Percentiles rank a stretch among this genome's conserved stretches.
These are phyloP conservation scores for Alternaria sp. DNA, from an alignment of 2,329 filamentous ascomycete species.

Conservation along the genomic window DNA sequence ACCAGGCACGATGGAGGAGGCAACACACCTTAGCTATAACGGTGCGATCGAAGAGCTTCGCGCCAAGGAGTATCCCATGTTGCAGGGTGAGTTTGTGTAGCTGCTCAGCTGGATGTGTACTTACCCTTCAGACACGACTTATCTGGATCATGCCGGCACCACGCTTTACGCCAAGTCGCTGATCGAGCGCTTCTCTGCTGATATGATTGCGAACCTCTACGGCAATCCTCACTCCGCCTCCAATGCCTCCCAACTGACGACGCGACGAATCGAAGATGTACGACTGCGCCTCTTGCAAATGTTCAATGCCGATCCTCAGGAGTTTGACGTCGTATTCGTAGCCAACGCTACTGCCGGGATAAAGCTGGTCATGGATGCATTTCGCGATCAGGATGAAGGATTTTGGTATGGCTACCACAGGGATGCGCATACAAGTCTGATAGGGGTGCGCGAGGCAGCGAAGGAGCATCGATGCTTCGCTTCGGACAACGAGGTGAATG, in stretches of 20 bases:
- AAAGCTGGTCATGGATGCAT: constrained; percentile 82
- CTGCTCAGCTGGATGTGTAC: background rate
- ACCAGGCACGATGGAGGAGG: constrained; percentile 38
- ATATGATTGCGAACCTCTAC: constrained; percentile 80
- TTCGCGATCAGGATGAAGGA: constrained; percentile 72
- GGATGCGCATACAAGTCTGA: constrained; percentile 84
- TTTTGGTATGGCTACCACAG: constrained; percentile 86
- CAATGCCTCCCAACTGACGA: constrained; percentile 78
- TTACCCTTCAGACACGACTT: constrained; percentile 68
- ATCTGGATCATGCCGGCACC: constrained; percentile 96
- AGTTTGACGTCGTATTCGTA: constrained; percentile 90
- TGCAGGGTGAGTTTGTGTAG: constrained; percentile 62
- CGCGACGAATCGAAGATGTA: constrained; percentile 76
- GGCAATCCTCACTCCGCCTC: constrained; percentile 94
- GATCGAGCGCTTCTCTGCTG: constrained; percentile 79
- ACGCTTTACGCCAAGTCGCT: constrained; percentile 81
- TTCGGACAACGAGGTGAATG: constrained; percentile 67
- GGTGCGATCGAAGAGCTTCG: constrained; percentile 66
- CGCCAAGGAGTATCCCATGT: constrained; percentile 72
- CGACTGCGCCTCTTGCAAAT: constrained; percentile 75
- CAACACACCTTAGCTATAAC: constrained; percentile 60
- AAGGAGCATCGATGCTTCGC: constrained; percentile 70
- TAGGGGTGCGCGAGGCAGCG: constrained; percentile 79
- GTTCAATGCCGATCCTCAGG: constrained; percentile 80
- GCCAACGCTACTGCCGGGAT: constrained; percentile 91